Evolutionary conservation across 148 eudicot species (phyloP), one percentile per base, ranked within the genome.

Genomic region (Camellia granthamiana): DNA sequence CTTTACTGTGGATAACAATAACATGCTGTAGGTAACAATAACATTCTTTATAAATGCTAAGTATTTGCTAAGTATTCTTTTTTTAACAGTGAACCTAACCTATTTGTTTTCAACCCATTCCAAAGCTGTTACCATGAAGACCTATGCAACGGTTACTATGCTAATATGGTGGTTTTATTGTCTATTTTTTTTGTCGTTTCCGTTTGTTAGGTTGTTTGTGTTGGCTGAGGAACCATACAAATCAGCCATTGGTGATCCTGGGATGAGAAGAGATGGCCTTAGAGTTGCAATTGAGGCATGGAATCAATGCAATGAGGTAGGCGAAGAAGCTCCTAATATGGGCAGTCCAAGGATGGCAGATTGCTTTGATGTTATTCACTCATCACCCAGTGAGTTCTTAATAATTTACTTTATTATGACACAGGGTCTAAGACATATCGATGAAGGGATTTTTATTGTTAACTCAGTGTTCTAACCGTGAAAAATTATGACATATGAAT

Each of bases 241-340:
- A 23, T 72, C 84, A 0, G 84, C 87, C 4, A 21, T 85, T 7
- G 84, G 84, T 4, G 87, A 85, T 79, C 78, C 87, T 3, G 82
- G 84, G 7, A 85, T 85, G 87, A 81, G 72, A 70, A 81, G 87
- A 72, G 84, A 81, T 56, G 69, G 74, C 15, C 84, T 85, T 0
- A 69, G 87, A 81, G 79, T 85, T 44, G 87, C 84, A 4, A 78
- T 85, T 10, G 87, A 85, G 61, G 81, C 87, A 16, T 85, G 84
- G 84, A 85, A 85, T 64, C 82, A 81, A 30, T 85, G 87, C 77
- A 85, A 85, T 63, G 87, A 85, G 61, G 87, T 85, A 12, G 71
- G 65, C 15, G 80, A 85, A 61, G 87, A 85, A 78, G 84, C 82
- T 41, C 87, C 84, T 7, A 19, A 18, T 44, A 85, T 85, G 87